Base-by-base conservation (phyloP, 148 eudicot species). In the Rhododendron kiyosumense region DNA sequence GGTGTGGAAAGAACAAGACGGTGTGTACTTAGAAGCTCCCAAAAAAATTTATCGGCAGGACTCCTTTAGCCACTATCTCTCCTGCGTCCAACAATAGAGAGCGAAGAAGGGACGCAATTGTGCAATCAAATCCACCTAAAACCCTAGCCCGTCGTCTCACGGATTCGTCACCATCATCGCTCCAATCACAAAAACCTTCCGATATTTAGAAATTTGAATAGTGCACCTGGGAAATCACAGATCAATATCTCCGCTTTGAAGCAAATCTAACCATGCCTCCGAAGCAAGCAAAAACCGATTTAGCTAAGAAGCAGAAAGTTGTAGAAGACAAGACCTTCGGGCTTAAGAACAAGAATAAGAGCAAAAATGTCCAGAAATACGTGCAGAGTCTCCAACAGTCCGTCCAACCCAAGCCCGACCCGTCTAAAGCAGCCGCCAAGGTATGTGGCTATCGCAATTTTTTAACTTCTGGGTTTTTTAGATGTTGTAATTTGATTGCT, bases 271-370 rank as follows among this genome's bases (percentile, higher is more conserved):
- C 14, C 63, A 94, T 96, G 98, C 98, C 98, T 67, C 98, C 98
- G 82, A 96, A 96, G 89, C 94, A 90, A 87, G 91, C 87, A 87
- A 96, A 96, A 90, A 90, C 94, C 83, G 98, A 96, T 91, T 67
- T 93, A 13, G 96, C 96, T 20, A 96, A 96, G 91, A 96, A 96
- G 93, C 98, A 96, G 89, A 96, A 96, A 89, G 52, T 90, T 12
- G 92, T 94, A 30, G 98, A 96, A 79, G 98, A 96, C 91, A 96
- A 96, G 90, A 96, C 98, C 15, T 96, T 96, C 85, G 98, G 98
- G 57, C 92, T 96, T 77, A 96, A 96, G 91, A 96, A 96, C 89
- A 96, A 96, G 85, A 93, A 92, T 86, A 94, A 96, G 90, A 91
- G 94, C 87, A 96, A 96, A 89, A 94, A 88, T 89, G 98, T 96